A percentile compares a stretch with the other conserved stretches of the same genome.
phyloP scores from a whole-genome alignment of 1,139 yeast species.

The Yamadazyma songkhlaensis region DNA sequence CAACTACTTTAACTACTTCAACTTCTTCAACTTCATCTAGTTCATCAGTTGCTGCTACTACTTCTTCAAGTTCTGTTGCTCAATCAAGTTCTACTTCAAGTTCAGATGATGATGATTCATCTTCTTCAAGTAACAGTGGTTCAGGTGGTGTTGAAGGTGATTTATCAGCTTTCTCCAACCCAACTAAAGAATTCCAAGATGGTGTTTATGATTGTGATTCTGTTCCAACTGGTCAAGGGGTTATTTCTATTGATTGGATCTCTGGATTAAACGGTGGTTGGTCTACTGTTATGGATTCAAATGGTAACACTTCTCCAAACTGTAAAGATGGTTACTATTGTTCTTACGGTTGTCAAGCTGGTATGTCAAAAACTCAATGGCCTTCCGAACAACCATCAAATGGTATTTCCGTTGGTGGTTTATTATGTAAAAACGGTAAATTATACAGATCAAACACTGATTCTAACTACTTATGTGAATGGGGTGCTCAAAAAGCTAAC shows the following conservation, averaged over 20 bases:
- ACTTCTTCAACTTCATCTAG: conserved; percentile 9
- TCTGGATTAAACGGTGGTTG: conserved; percentile 74
- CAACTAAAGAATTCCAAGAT: conserved; percentile 66
- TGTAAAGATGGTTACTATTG: conserved; percentile 92
- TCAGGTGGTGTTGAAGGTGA: conserved; percentile 52
- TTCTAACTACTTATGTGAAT: conserved; percentile 68
- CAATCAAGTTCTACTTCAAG: conserved; percentile 16
- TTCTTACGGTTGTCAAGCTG: conserved; percentile 94
- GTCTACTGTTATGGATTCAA: conserved; percentile 70
- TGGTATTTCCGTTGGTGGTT: conserved; percentile 92
- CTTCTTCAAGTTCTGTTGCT: conserved; percentile 16
- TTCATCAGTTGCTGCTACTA: conserved; percentile 5
- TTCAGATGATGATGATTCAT: conserved; percentile 4
- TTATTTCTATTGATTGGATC: conserved; percentile 75
- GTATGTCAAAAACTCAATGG: conserved; percentile 98
- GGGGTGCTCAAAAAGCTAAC: conserved; percentile 71
- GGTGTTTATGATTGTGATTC: conserved; percentile 72
- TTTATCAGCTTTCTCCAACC: conserved; percentile 50
- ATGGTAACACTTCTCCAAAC: conserved; percentile 58
- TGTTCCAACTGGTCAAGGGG: conserved; percentile 94
- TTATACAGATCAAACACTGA: conserved; percentile 73
- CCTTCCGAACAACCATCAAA: conserved; percentile 78
- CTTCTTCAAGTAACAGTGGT: conserved; percentile 16
- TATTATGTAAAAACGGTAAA: conserved; percentile 73
- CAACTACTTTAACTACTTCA: conserved; percentile 10